phyloP scores from a whole-genome alignment of 1,139 yeast genomes.

The Sugiyamaella xylanicola region DNA sequence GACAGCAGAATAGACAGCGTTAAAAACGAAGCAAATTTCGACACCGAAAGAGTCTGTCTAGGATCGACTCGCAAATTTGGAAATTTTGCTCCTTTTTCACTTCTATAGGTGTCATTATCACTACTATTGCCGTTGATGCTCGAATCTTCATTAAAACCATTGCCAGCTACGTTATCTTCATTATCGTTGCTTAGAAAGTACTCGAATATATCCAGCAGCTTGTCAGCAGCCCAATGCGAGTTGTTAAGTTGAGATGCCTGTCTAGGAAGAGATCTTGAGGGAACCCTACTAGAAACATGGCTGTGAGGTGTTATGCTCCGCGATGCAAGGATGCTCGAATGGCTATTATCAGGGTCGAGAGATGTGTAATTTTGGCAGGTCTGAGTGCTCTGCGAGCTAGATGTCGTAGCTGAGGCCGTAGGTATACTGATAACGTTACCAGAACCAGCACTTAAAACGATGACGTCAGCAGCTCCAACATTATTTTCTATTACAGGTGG shows the following conservation, averaged over 20 bases:
- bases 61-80: neutral
- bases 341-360: neutral
- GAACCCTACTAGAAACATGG: constrained; percentile 10
- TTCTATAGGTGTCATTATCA: neutral
- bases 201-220: constrained; percentile 10
- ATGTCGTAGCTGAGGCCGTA: neutral
- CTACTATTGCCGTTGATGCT: neutral
- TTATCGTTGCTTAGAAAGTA: constrained; percentile 11
- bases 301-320: constrained; percentile 14
- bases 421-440: neutral
- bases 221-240: constrained; percentile 16
- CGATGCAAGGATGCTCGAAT: constrained; percentile 1
- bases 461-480: neutral
- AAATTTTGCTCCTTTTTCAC: neutral
- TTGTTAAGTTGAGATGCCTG: neutral
- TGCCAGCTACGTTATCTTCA: neutral
- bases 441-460: too few relatives aligned
- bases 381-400: neutral
- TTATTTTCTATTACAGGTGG: neutral
- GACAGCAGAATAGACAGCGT: constrained; percentile 7
- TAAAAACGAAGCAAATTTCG: constrained; percentile 8
- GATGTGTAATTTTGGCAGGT: neutral
- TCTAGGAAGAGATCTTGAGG: neutral
- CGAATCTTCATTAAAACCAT: neutral
- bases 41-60: neutral